Base-by-base conservation (phyloP, 2,329 filamentous ascomycete genomes). In the Fusarium veterinarium region DNA sequence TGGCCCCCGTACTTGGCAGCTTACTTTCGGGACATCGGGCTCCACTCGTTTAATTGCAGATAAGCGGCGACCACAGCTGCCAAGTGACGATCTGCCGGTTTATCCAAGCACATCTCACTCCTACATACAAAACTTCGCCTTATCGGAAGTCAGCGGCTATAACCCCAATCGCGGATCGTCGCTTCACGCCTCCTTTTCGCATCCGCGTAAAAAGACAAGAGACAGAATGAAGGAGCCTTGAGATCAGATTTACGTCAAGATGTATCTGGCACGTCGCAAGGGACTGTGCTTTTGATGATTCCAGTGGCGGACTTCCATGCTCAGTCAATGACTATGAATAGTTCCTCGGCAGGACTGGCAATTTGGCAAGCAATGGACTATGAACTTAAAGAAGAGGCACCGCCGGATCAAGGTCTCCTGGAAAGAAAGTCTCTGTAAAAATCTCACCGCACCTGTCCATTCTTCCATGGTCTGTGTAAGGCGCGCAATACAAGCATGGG, bases 51-150 rank as follows among this genome's bases (percentile, higher is more conserved):
- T 63, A 4, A 64, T 64, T 63, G 6, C 31, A 33, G 25, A 63
- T 63, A 63, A 64, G 58, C 61, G 61, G 44, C 61, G 44, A 64
- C 14, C 45, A 25, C 12, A 42, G 5, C 10, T 17, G 57, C 57
- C 57, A 64, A 64, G 60, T 10, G 17, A 16, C 7, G 9, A 17
- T 28, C n/a, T 60, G 60, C 42, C 60, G 60, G 6, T 17, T 37
- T 61, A 37, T n/a, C 42, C 56, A 44, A 44, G n/a, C 19, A 20
- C 23, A 11, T 3, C 28, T 20, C 7, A 11, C 2, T 33, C 25
- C 25, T 25, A 25, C 25, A 25, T 25, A 25, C 25, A 1, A 19
- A 20, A 3, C 0, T 1, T 3, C 17, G 11, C 37, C n/a, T 5
- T 1, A 3, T 19, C n/a, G n/a, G 17, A 5, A 44, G n/a, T 25